Evolutionary conservation across 805 yeast genomes (phyloP).

Genomic region (Starmerella ratchasimensis): DNA sequence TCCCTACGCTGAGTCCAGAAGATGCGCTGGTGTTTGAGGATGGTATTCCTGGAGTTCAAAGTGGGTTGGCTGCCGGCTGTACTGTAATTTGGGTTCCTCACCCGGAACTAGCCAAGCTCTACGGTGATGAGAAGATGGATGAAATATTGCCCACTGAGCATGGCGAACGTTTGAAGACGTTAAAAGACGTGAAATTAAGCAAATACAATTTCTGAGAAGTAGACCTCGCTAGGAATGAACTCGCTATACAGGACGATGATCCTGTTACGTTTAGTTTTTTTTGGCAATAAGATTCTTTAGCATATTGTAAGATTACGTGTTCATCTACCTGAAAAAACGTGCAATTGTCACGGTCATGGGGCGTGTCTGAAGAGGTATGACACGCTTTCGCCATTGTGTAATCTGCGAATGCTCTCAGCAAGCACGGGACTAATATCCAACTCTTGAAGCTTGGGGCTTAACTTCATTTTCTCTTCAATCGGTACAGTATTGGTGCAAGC

Average conservation of each 20-base stretch:
- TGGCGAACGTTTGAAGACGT: conserved; percentile 43
- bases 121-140: conserved; percentile 37
- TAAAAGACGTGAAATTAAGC: conserved; percentile 39
- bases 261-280: too few species aligned
- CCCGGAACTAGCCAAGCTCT: conserved; percentile 45
- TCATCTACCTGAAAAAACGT: too few species aligned
- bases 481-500: conserved; percentile 95
- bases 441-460: conserved; percentile 55
- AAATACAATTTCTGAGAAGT: conserved; percentile 26
- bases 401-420: conserved; percentile 87
- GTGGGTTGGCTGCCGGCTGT: conserved; percentile 75
- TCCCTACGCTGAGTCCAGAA: conserved; percentile 43
- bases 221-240: too few species aligned
- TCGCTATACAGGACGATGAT: too few species aligned
- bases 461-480: conserved; percentile 46
- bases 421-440: conserved; percentile 76
- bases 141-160: conserved; percentile 33
- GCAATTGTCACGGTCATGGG: too few species aligned
- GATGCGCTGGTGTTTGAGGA: conserved; percentile 91
- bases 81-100: conserved; percentile 94
- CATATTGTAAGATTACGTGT: too few species aligned
- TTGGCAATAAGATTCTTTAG: too few species aligned
- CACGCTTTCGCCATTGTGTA: conserved; percentile 93
- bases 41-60: conserved; percentile 78
- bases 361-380: conserved; percentile 54